Evolutionary conservation across 2,329 filamentous ascomycete species (phyloP).

Genomic region (Aspergillus chevalieri): DNA sequence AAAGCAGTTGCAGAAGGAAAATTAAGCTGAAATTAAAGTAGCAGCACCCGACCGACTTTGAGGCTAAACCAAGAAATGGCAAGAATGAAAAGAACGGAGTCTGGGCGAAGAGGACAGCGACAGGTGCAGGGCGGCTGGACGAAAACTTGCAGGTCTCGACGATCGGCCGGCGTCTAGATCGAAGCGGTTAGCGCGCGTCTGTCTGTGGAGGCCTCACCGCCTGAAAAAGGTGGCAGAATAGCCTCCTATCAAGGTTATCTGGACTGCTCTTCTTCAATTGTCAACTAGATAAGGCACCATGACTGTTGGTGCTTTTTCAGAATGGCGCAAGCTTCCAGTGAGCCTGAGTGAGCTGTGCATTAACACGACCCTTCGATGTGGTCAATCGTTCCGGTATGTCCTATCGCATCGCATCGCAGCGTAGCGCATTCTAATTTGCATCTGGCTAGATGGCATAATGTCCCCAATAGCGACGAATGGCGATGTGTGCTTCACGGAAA

Average conservation of each 20-base stretch:
- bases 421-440: background rate
- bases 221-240: slow-evolving; percentile 21
- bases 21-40: background rate
- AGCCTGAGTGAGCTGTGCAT: slow-evolving; percentile 82
- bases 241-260: background rate
- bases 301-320: slow-evolving; percentile 50
- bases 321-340: slow-evolving; percentile 84
- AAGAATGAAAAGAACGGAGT: background rate
- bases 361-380: slow-evolving; percentile 87
- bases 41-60: background rate
- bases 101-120: slow-evolving; percentile 2
- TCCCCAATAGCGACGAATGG: slow-evolving; percentile 70
- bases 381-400: slow-evolving; percentile 73
- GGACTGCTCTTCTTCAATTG: background rate
- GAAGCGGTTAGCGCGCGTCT: slow-evolving; percentile 15
- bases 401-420: background rate
- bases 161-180: slow-evolving; percentile 14
- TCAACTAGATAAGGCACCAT: slow-evolving; percentile 13
- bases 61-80: background rate
- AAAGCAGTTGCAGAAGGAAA: background rate
- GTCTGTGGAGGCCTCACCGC: slow-evolving; percentile 21
- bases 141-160: slow-evolving; percentile 28
- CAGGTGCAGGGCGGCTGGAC: slow-evolving; percentile 15
- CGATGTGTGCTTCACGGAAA: slow-evolving; percentile 80
- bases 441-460: slow-evolving; percentile 71